Evolutionary conservation across 1,284 basidiomycete species (phyloP), one percentile per base, ranked within the genome.

Genomic region (Sanguinoderma infundibulare): DNA sequence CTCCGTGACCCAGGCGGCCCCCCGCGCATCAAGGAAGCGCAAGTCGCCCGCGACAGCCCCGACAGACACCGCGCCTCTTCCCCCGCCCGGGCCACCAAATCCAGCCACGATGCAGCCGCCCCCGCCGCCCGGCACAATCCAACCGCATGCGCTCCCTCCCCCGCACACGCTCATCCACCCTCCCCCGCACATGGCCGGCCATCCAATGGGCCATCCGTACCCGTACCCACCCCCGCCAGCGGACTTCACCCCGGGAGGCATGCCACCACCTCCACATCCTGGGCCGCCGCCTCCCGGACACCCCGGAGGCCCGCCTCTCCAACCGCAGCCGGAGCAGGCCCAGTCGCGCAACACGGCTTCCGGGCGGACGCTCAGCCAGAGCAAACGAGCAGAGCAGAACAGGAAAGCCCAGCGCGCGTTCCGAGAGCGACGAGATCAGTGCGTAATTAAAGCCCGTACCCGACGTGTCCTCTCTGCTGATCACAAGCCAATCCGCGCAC

Each of bases 381-480:
- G 87, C 72, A 94, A 94, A 72, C 84, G 91, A 12, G 92, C 92
- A 38, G 92, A 94, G 69, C 92, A 94, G 78, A 94, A 94, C 74
- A 80, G 92, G 68, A 94, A 92, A 71, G 92, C 92, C 0, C 92
- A 94, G 76, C 81, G 92, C 32, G 92, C 92, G 2, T 94, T 94
- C 73, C 78, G 92, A 64, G 92, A 94, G 73, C 85, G 92, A 38
- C 79, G 92, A 70, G 92, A 94, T 77, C 88, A 91, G 91, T 94
- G 59, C 76, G 65, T 62, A 46, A 46, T 46, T 5, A n/a, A n/a
- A n/a, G n/a, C 15, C 14, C 28, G 1, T 46, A 12, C 39, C n/a
- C 38, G 8, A n/a, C 53, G 55, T 38, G 51, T 61, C 46, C 53
- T 40, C 36, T 40, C 24, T 26, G 14, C n/a, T 22, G 17, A n/a